Percentiles rank a stretch among this genome's conserved stretches.
These are phyloP conservation scores for Talaromyces islandicus DNA, from an alignment of 2,329 filamentous ascomycete species.

Conservation along the genomic window DNA sequence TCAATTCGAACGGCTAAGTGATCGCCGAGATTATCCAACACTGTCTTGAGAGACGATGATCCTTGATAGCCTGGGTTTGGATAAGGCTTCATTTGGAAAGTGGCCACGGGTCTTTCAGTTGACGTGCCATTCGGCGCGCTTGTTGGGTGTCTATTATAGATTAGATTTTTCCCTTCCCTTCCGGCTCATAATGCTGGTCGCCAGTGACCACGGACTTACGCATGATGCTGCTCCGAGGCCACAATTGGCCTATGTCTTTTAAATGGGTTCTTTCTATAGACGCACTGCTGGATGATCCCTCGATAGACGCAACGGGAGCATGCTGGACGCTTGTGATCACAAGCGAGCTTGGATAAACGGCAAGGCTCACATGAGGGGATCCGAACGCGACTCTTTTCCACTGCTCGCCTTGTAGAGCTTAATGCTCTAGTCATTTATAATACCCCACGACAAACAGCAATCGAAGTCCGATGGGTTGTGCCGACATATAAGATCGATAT, in stretches of 20 bases:
- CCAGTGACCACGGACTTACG: too few species aligned
- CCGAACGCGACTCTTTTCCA: slow-evolving; percentile 4
- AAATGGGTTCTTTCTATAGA: slow-evolving; percentile 9
- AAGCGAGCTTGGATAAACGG: slow-evolving; percentile 8
- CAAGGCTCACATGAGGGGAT: slow-evolving; percentile 9
- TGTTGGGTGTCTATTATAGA: too few species aligned
- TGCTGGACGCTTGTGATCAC: slow-evolving; percentile 6
- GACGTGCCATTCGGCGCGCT: too few species aligned
- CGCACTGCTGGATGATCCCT: slow-evolving; percentile 3
- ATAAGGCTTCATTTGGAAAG: slow-evolving; percentile 11
- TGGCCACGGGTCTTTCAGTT: slow-evolving; percentile 6
- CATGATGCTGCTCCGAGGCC: too few species aligned
- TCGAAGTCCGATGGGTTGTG: too few species aligned
- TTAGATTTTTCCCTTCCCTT: too few species aligned
- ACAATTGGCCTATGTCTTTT: slow-evolving; percentile 5
- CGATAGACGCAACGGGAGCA: slow-evolving; percentile 9
- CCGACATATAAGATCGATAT: too few species aligned
- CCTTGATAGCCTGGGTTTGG: slow-evolving; percentile 9
- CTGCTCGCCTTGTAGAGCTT: too few species aligned
- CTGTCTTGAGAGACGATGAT: slow-evolving; percentile 9
- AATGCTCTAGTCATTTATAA: too few species aligned
- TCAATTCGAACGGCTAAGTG: slow-evolving; percentile 6
- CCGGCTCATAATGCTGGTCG: too few species aligned
- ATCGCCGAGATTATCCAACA: slow-evolving; percentile 6
- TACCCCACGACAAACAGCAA: too few species aligned